A percentile compares a stretch with the other conserved stretches of the same genome.
phyloP scores from a whole-genome alignment of 768 basidiomycete genomes.

The Russula lepida region DNA sequence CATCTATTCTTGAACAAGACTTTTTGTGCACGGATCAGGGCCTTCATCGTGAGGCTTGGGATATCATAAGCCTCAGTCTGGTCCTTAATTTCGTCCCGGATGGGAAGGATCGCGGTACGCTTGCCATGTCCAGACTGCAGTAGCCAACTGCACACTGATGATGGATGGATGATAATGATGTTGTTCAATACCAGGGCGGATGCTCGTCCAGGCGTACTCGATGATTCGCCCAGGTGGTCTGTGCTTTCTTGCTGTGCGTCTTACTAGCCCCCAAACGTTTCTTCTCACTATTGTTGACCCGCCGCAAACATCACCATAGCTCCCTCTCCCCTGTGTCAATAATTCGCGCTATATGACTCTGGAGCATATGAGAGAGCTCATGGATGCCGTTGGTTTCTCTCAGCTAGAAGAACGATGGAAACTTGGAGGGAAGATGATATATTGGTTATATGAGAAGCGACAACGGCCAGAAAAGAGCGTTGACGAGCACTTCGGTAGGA shows the following conservation, averaged over 20 bases:
- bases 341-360: conserved; percentile 80
- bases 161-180: not conserved
- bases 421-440: conserved; percentile 73
- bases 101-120: conserved; percentile 62
- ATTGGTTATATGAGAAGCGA: conserved; percentile 68
- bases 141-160: not conserved
- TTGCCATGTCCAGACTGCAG: not conserved
- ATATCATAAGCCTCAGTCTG: conserved; percentile 75
- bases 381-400: conserved; percentile 56
- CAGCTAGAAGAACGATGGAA: conserved; percentile 55
- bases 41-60: conserved; percentile 54
- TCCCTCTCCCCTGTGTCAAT: conserved; percentile 74
- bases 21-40: conserved; percentile 56
- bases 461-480: conserved; percentile 11
- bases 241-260: conserved; percentile 63
- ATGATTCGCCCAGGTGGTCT: conserved; percentile 49
- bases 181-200: conserved; percentile 49
- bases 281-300: not conserved
- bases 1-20: conserved; percentile 76
- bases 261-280: too few relatives aligned
- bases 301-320: conserved; percentile 35
- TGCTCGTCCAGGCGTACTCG: conserved; percentile 53
- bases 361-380: conserved; percentile 46
- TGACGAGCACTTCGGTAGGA: conserved; percentile 38
- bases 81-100: conserved; percentile 86